Base-by-base conservation (phyloP, 2,329 filamentous ascomycete genomes). In the Zarea fungicola region DNA sequence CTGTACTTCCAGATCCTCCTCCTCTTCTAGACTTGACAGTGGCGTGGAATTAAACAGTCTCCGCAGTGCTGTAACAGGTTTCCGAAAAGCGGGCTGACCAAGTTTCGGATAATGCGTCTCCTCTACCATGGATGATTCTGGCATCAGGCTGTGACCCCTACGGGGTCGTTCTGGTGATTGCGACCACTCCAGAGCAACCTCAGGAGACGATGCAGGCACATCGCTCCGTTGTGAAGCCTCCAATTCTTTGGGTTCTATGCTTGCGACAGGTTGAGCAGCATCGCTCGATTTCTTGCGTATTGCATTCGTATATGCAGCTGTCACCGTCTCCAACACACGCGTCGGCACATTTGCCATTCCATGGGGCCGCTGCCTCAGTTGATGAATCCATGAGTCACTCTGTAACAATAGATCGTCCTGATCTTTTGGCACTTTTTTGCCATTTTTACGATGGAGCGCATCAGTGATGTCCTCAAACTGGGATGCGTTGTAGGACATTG, bases 1-100 rank as follows among this genome's bases (percentile, higher is more conserved):
- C 29, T 62, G 60, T 40, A 63, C 60, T 40, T 71, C 69, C n/a
- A 69, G 49, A 8, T 68, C 65, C 13, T 69, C 65, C 19, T 69
- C 67, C 8, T 60, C 52, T 18, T 45, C 26, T 18, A 19, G 32
- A 34, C 46, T 49, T 21, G 39, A 42, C 21, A 22, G n/a, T 25
- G 6, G 22, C 21, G 7, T 5, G 14, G 9, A 4, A 7, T 7
- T 6, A 9, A 14, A 11, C 4, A 9, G 8, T 5, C 10, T 9
- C 29, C 19, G 21, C 5, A 4, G 31, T 3, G 18, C 19, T 7
- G 26, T 14, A 6, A 19, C 2, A 2, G 9, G 8, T 14, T 18
- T 36, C 10, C 39, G 11, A 16, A 29, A 18, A 11, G 31, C 13
- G 8, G 37, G 25, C n/a, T 36, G 34, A 34, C n/a, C 14, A 14